Evolutionary conservation across 768 basidiomycete genomes (phyloP), one percentile per base, ranked within the genome.

Genomic region (Plicaturopsis crispa): DNA sequence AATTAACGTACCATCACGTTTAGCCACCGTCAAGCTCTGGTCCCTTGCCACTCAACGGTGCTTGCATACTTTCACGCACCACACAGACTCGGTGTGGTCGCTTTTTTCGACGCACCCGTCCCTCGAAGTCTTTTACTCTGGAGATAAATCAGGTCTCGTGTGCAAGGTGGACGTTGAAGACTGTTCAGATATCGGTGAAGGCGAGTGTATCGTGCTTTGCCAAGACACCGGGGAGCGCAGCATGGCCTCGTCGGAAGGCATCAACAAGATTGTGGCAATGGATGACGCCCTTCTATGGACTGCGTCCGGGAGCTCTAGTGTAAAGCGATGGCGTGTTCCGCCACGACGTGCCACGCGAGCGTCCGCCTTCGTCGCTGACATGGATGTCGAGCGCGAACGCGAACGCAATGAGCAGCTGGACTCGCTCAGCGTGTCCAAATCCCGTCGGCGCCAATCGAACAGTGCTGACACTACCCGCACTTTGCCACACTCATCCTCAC

Each of bases 41-140:
- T 97, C 93, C 1, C 69, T 97, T 13, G 61, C 73, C 1, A 78
- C 88, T 0, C 92, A 97, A 54, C 74, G 86, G 8, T 94, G 91
- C 52, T 63, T 99, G 12, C 92, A 99, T 52, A 98, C 94, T 2
- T 99, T 97, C 64, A 87, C 88, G 0, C 84, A 97, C 52, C 94
- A 98, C 55, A 80, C 86, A 11, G 90, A 93, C 43, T 86, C 85
- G 11, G 91, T 97, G 33, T 98, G 96, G 94, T 82, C 93, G 0
- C 67, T 99, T 5, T 78, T 77, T 53, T 94, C 92, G 6, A 70
- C 78, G 0, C 92, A 98, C 55, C 88, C 92, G 0, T 78, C 83
- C 6, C 69, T 99, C 36, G 79, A 77, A 24, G 70, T 79, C 2
- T 99, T 99, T 65, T 97, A 94, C 61, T 96, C 93, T 1, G 96